Conservation (phyloP, 2,329 filamentous ascomycete genomes). For the Dactylonectria estremocensis region DNA sequence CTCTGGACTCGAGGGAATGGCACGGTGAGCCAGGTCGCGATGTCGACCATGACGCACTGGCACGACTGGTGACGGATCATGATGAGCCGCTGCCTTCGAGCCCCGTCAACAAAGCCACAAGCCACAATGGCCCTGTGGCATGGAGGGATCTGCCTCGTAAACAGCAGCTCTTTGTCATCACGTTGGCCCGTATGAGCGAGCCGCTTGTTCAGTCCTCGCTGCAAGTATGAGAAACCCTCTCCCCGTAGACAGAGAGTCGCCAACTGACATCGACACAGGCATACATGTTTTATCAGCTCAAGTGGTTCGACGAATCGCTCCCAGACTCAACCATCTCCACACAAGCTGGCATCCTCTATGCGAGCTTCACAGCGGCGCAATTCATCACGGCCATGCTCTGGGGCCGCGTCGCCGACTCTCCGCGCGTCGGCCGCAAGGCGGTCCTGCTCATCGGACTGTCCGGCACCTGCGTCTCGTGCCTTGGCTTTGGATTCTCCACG, state of each 20-base stretch:
- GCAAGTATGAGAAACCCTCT: slow-evolving; percentile 54
- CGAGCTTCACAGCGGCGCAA: slow-evolving; percentile 85
- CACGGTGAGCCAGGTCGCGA: not conserved
- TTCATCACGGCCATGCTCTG: slow-evolving; percentile 88
- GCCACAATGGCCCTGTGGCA: slow-evolving; percentile 40
- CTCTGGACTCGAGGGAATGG: slow-evolving; percentile 14
- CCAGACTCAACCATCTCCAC: slow-evolving; percentile 77
- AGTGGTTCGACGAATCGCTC: slow-evolving; percentile 75
- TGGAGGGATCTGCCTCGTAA: slow-evolving; percentile 85
- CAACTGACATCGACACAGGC: slow-evolving; percentile 59
- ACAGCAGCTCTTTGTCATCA: slow-evolving; percentile 83
- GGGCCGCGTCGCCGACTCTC: slow-evolving; percentile 79
- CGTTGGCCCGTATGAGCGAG: slow-evolving; percentile 84
- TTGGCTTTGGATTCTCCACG: slow-evolving; percentile 76
- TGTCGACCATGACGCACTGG: slow-evolving; percentile 11
- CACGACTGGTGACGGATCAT: slow-evolving; percentile 10
- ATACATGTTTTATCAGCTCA: slow-evolving; percentile 92
- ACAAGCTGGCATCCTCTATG: slow-evolving; percentile 84
- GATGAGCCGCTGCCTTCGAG: slow-evolving; percentile 24
- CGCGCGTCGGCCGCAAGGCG: slow-evolving; percentile 79
- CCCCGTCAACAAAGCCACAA: slow-evolving; percentile 14
- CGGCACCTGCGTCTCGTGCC: slow-evolving; percentile 67
- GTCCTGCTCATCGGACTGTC: slow-evolving; percentile 83
- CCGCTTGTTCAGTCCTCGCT: slow-evolving; percentile 85
- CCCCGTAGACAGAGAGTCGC: not conserved